phyloP scores from a whole-genome alignment of 192 early-diverging fungal species.

The Rhizoclosmatium globosum region DNA sequence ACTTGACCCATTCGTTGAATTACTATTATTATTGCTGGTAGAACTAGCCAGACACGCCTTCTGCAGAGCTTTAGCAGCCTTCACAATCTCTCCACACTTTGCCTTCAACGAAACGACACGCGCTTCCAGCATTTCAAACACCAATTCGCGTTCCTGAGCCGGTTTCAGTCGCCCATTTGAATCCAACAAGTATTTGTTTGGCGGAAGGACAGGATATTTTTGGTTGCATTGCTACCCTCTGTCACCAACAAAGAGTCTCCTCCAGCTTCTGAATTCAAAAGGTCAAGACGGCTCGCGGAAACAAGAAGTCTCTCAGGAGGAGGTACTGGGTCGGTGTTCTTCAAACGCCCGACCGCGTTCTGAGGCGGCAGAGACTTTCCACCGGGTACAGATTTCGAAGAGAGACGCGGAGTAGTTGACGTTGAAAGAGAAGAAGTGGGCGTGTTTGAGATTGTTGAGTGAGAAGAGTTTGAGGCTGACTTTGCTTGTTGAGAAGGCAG shows the following conservation, averaged over 20 bases:
- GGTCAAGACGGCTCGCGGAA: too few species aligned
- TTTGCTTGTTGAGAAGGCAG: too few species aligned
- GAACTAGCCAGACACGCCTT: neutral
- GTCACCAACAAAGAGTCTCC: neutral
- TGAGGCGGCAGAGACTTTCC: neutral
- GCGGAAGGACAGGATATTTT: constrained; percentile 7
- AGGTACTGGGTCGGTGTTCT: neutral
- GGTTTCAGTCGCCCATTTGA: constrained; percentile 14
- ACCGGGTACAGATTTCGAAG: too few species aligned
- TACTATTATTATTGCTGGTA: neutral
- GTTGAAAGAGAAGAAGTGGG: neutral
- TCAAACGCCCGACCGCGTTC: neutral
- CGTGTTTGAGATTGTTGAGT: constrained; percentile 3
- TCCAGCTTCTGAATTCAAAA: too few species aligned
- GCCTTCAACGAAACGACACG: neutral
- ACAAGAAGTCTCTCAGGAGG: neutral
- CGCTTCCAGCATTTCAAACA: constrained; percentile 23
- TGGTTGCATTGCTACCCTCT: neutral
- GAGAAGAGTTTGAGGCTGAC: neutral
- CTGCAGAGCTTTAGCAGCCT: neutral
- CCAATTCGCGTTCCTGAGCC: constrained; percentile 1
- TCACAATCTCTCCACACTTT: constrained; percentile 22
- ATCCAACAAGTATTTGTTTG: neutral
- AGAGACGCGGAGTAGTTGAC: neutral
- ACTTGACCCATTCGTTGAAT: neutral